A percentile compares a stretch with the other conserved stretches of the same genome.
These are phyloP conservation scores for Candida sphagnicola DNA, from an alignment of 805 yeast species.

Conservation along the genomic window DNA sequence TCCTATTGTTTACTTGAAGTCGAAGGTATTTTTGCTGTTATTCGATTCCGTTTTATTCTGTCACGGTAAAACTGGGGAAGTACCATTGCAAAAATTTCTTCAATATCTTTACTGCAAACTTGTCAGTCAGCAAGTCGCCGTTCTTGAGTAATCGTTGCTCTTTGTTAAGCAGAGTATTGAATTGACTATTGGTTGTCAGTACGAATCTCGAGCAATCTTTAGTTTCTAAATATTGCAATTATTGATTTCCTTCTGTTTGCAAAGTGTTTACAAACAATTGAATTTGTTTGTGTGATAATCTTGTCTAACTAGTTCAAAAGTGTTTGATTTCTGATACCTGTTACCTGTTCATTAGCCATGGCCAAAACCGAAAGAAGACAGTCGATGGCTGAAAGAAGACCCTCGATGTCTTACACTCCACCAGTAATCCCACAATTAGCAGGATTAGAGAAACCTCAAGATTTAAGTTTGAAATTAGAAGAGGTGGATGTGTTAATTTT, in stretches of 20 bases:
- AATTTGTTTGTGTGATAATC: no score
- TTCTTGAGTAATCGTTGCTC: no score
- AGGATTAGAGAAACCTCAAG: constrained; percentile 69
- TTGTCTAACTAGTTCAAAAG: no score
- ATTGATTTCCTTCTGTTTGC: no score
- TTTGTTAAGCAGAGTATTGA: no score
- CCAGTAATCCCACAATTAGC: constrained; percentile 66
- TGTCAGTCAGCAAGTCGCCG: no score
- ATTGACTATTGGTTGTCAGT: no score
- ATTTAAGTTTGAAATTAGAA: constrained; percentile 60
- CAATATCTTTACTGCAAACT: not conserved
- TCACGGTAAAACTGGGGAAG: not conserved
- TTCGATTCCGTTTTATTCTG: not conserved
- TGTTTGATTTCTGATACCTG: not conserved
- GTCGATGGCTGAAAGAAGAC: constrained; percentile 45
- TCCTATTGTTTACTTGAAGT: no score
- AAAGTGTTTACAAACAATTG: no score
- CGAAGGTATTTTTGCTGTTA: no score
- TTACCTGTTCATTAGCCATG: constrained; percentile 4
- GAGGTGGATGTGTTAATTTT: constrained; percentile 81
- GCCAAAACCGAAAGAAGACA: constrained; percentile 35
- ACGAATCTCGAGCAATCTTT: no score
- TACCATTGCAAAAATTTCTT: not conserved
- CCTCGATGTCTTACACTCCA: constrained; percentile 39
- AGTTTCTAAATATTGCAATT: no score